Base-by-base conservation (phyloP, 176 grass and related monocot genomes). In the Triticum turgidum region DNA sequence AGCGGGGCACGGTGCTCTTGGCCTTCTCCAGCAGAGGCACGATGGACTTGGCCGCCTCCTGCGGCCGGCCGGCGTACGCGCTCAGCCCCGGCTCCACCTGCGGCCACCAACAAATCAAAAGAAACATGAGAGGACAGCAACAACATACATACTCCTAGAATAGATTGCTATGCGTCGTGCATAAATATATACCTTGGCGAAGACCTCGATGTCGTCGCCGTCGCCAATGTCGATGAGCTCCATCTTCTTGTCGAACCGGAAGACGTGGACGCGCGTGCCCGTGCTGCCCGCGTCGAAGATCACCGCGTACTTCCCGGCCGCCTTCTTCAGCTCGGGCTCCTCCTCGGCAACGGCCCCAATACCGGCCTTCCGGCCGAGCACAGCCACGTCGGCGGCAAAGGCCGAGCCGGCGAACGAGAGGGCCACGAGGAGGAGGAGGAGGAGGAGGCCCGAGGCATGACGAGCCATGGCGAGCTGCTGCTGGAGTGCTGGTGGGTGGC, bases 21-120 rank as follows among this genome's bases (percentile, higher is more conserved):
- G 87, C 91, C 54, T 76, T 73, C 58, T 81, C 71, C 32, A 93
- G 82, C 14, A 93, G 91, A 41, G 85, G 42, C 24, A 37, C 3
- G 2, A 93, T 65, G 11, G 86, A 78, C 33, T 35, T 58, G 44
- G 92, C 88, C 10, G 78, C 61, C 34, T 80, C 59, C 12, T 42
- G 56, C 14, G 78, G 78, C 63, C 24, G 61, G 0, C 37, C 78
- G 42, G 61, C 61, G 39, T 80, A 80, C 2, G 78, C 65, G 61
- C 78, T 80, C n/a, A 80, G 22, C 37, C 78, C 78, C 0, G 78
- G 78, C 13, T 24, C 42, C 35, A 80, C 78, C 78, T 79, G 12
- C 2, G 2, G 7, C 3, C 35, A 9, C 3, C 37, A 11, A 71
- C 5, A 18, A 54, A 54, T 54, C 15, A 54, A 2, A 37, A 22